Base-by-base conservation (phyloP, 768 basidiomycete species). In the Leccinum subgranulosum region DNA sequence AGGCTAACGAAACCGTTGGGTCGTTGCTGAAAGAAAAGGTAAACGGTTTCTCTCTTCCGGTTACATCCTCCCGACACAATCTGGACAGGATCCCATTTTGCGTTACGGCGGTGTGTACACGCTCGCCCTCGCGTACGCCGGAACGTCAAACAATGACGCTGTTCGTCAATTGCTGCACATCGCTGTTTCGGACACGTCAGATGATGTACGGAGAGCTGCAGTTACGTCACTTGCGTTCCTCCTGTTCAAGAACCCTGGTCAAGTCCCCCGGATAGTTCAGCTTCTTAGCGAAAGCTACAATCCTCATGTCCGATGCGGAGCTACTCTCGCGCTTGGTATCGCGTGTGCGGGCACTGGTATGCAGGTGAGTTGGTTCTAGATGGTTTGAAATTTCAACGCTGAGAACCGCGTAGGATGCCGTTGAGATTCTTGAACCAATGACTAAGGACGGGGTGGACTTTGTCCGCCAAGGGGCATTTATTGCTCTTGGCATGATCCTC, bases 31-130 rank as follows among this genome's bases (percentile, higher is more conserved):
- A 83, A 9, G 97, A 98, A 66, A 96, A 96, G 82, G 96, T 94
- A 56, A 29, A 70, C 43, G 4, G 53, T 43, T 29, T 51, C 51
- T 41, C n/a, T 53, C 45, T 29, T 29, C 33, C 17, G 48, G 29
- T 45, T 10, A 15, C 21, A 48, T 49, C 12, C 39, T 57, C 48
- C 52, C 47, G 46, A 59, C 52, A 34, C 41, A 27, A 59, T 57
- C 45, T 61, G 62, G 56, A 63, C 31, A 97, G 95, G 96, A 99
- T 68, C 91, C 95, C 19, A 95, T 98, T 63, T 78, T 98, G 59
- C 91, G 97, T 56, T 99, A 98, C 68, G 97, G 97, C 45, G 97
- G 94, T 63, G 95, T 98, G 61, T 98, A 96, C 75, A 95, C 96
- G 3, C 81, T 98, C 34, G 97, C 95, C 1, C 80, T 98, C 17